Conservation (phyloP, 1,284 basidiomycete species). For the Pisolithus thermaeus region DNA sequence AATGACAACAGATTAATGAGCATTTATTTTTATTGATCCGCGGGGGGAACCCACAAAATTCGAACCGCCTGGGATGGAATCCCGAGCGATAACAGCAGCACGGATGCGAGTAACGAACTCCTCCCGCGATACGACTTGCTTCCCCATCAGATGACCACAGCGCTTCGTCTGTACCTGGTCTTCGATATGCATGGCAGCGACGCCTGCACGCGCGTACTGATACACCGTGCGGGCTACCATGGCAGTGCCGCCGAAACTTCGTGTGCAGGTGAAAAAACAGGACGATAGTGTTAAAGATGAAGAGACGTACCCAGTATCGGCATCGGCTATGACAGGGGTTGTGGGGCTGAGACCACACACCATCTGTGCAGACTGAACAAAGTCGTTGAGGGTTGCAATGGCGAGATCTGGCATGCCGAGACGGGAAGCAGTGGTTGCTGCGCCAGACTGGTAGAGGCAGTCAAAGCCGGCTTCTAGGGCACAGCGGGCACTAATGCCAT, state of each 20-base stretch:
- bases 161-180: slow-evolving; percentile 82
- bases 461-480: slow-evolving; percentile 73
- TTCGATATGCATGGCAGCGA: slow-evolving; percentile 77
- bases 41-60: slow-evolving; percentile 47
- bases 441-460: slow-evolving; percentile 74
- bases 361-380: slow-evolving; percentile 60
- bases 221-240: slow-evolving; percentile 74
- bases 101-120: slow-evolving; percentile 74
- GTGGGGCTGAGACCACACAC: slow-evolving; percentile 60
- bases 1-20: not conserved
- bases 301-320: slow-evolving; percentile 60
- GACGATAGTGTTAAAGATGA: not conserved
- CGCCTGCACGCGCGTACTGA: slow-evolving; percentile 65
- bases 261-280: not conserved
- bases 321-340: slow-evolving; percentile 73
- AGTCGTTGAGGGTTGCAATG: slow-evolving; percentile 77
- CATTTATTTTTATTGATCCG: not conserved
- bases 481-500: slow-evolving; percentile 75
- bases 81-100: slow-evolving; percentile 69
- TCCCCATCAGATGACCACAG: slow-evolving; percentile 77
- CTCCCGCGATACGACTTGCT: slow-evolving; percentile 68
- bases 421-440: slow-evolving; percentile 71
- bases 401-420: slow-evolving; percentile 76
- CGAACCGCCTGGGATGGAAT: slow-evolving; percentile 64
- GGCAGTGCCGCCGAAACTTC: slow-evolving; percentile 65